Base-by-base conservation (phyloP, 192 early-diverging fungal genomes). In the Backusella psychrophila region DNA sequence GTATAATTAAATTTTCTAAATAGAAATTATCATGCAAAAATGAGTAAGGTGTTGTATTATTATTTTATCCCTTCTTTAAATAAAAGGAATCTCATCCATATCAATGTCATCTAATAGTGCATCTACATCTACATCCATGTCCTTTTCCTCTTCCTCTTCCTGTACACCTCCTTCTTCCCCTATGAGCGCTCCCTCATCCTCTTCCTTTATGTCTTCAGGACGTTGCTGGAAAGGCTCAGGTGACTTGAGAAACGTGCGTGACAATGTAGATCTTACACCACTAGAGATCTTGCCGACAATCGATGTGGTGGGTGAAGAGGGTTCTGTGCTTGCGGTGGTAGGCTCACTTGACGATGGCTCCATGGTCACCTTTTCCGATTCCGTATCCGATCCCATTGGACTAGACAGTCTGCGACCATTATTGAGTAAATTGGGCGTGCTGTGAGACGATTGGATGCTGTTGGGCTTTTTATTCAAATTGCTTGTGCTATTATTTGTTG, bases 31-130 rank as follows among this genome's bases (percentile, higher is more conserved):
- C 23, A 35, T 39, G 36, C 21, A 53, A 29, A 33, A 33, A 33
- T 33, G 3, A 33, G 33, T 33, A 33, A 15, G 23, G 26, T 39
- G 39, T 42, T 66, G 14, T 49, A 49, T 6, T 49, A 17, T 17
- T 31, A 31, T 31, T 31, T 31, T 31, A 0, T 1, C 1, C 29
- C 1, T 31, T 68, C 12, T 34, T n/a, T 74, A 78, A 68, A 78
- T 79, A 75, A 79, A 79, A 34, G 78, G 78, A 42, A 79, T 79
- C 14, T 69, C 66, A 44, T 79, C 78, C 78, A 79, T 79, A 52
- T 79, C 72, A 74, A 69, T 36, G 15, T 74, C 73, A 70, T 79
- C 78, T 33, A 71, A 71, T 71, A 71, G 17, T n/a, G 38, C 35
- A 71, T 71, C n/a, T n/a, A n/a, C n/a, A n/a, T n/a, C 70, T 31